Evolutionary conservation across 495 filamentous ascomycete species (phyloP), one percentile per base, ranked within the genome.

Genomic region (Trichoderma gamsii): DNA sequence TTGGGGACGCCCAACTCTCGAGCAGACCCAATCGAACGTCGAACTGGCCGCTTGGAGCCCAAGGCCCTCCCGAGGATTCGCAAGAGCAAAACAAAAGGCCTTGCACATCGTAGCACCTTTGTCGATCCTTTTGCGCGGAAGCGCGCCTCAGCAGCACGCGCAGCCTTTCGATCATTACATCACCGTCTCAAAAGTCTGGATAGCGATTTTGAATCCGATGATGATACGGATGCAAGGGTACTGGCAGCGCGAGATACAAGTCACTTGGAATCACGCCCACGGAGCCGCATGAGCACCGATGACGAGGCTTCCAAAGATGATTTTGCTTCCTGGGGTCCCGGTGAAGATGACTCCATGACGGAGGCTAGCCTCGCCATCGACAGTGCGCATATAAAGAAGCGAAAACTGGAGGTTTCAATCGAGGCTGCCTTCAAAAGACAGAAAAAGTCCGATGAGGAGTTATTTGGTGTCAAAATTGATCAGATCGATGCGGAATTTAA

Each of bases 181-280:
- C 79, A 84, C 70, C 79, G 79, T 18, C 73, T 88, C 59, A 76
- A 79, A 43, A 77, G 81, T 32, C 76, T 79, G 29, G 87, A 88
- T 69, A 86, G 82, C 16, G 86, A 89, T 63, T 82, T 85, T 52
- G 85, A 88, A 69, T 82, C 81, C 2, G 81, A 82, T 43, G 80
- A 81, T 59, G 81, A 82, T 66, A 72, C 71, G 1, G 65, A 66
- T 32, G 44, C 44, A 16, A n/a, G 65, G 15, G 41, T 32, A 32
- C 6, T 59, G 44, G 79, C 80, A 65, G 77, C 76, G 64, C 76
- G 80, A 25, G 91, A 95, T 71, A 92, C 88, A 0, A 91, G 94
- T 73, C 92, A 95, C 68, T 86, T 87, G 64, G 92, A 94, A 63
- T 96, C 92, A 68, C 82, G 91, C 21, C 89, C 92, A 18, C 79